A percentile compares a stretch with the other conserved stretches of the same genome.
These are phyloP conservation scores for Guadua angustifolia DNA, from an alignment of 176 grass and related monocot genomes.

Conservation along the genomic window DNA sequence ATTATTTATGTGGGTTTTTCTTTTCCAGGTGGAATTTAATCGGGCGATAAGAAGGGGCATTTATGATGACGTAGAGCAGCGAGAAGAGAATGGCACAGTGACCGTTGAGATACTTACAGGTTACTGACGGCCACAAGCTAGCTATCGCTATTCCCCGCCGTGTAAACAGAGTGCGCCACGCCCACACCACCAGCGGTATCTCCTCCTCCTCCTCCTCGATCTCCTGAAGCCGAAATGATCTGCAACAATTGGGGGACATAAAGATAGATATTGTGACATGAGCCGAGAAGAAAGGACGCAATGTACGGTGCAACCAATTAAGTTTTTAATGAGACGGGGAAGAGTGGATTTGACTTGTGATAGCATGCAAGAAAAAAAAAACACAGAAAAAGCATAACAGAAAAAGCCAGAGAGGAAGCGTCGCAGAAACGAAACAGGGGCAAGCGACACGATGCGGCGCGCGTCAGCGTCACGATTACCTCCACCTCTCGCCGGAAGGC, in stretches of 20 bases:
- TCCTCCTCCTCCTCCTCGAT: neutral
- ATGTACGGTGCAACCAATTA: neutral
- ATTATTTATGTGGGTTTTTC: neutral
- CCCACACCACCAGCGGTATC: neutral
- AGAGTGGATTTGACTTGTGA: conserved; percentile 6
- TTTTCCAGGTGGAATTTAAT: neutral
- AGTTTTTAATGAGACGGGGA: neutral
- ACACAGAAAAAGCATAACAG: neutral
- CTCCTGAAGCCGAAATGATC: neutral
- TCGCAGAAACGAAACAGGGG: neutral
- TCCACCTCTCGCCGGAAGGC: conserved; percentile 10
- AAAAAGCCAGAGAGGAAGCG: neutral
- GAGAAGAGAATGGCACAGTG: neutral
- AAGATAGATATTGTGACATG: neutral
- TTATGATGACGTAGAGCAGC: neutral
- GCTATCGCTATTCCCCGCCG: neutral
- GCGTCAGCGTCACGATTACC: neutral
- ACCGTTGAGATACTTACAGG: conserved; percentile 21
- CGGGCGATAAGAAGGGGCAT: neutral
- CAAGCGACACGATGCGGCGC: neutral
- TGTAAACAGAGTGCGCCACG: conserved; percentile 16
- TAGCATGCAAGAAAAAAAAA: neutral
- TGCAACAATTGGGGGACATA: neutral
- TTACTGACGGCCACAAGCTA: neutral
- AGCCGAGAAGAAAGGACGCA: neutral